Base-by-base conservation (phyloP, 2,329 filamentous ascomycete species). In the Hypoxylon rubiginosum region DNA sequence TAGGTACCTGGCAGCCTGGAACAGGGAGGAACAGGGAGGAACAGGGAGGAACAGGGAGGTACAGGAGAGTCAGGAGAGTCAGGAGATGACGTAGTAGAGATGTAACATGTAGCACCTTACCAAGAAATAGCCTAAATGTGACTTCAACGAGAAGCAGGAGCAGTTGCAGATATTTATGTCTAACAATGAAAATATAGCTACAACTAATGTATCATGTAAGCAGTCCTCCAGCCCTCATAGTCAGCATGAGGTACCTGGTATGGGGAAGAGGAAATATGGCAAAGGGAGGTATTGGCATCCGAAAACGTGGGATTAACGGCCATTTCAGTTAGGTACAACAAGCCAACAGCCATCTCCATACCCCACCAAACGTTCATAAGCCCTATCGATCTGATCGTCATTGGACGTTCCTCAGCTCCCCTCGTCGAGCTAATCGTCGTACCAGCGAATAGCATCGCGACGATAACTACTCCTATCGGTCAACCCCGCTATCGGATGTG, bases 61-160 rank as follows among this genome's bases (percentile, higher is more conserved):
- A 28, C 26, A 28, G 26, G 26, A 28, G 26, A 3, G 26, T n/a
- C 26, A 4, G 26, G 26, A 28, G 26, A 3, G 17, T 9, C 34
- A 39, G 36, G 4, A 62, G 30, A 66, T 68, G 66, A 66, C 63
- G 62, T 68, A 57, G 39, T 46, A 11, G 34, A 26, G 30, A 34
- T 64, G 60, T 62, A 58, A 60, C n/a, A n/a, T n/a, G n/a, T n/a
- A n/a, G n/a, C 53, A 54, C 53, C 60, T 66, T n/a, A 50, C 30
- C 39, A 62, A 69, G 60, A 58, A 66, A 61, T 56, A 68, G 66
- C 66, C 66, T 68, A 65, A 65, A 64, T 64, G 49, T 43, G 48
- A 62, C 53, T 64, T 62, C n/a, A 9, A 41, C 34, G 21, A 52
- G 41, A 15, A 50, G 56, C 32, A 52, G 36, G 41, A 19, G 21